Percentiles rank a stretch among this genome's conserved stretches.
These are phyloP conservation scores for Phytophthora fragariaefolia DNA, from an alignment of 352 stramenopile genomes.

Conservation along the genomic window DNA sequence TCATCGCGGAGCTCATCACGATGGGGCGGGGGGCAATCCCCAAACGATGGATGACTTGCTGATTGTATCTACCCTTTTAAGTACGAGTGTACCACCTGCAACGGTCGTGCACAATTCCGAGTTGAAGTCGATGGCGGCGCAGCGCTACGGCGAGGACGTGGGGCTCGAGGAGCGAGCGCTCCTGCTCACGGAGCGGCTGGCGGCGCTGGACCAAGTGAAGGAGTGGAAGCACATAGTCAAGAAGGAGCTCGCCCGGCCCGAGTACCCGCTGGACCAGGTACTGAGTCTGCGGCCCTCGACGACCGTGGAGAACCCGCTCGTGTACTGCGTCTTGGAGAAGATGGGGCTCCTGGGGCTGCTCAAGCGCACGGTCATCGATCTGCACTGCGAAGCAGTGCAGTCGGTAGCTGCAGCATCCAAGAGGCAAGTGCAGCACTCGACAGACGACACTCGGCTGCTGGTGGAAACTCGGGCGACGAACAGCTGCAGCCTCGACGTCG, in stretches of 20 bases:
- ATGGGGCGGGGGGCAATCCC: background rate
- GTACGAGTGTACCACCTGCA: constrained; percentile 16
- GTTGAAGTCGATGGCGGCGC: constrained; percentile 24
- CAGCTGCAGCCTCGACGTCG: constrained; percentile 51
- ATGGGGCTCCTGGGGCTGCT: constrained; percentile 56
- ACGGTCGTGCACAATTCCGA: background rate
- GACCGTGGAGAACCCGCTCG: constrained; percentile 36
- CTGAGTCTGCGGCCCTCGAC: constrained; percentile 25
- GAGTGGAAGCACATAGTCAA: constrained; percentile 66
- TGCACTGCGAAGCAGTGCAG: constrained; percentile 57
- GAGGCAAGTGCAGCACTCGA: constrained; percentile 25
- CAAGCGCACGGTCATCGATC: constrained; percentile 65
- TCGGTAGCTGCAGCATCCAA: constrained; percentile 20
- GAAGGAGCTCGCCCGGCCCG: constrained; percentile 52
- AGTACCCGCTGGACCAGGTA: constrained; percentile 55
- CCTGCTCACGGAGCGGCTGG: constrained; percentile 57
- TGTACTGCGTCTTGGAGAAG: constrained; percentile 63
- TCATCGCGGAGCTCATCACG: background rate
- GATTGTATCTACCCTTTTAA: constrained; percentile 4
- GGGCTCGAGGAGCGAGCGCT: constrained; percentile 55
- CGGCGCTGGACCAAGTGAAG: constrained; percentile 46
- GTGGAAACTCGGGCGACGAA: constrained; percentile 26
- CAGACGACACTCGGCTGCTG: constrained; percentile 36
- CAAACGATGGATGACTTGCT: background rate
- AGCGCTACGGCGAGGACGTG: constrained; percentile 17